Conservation (phyloP, 2,329 filamentous ascomycete species). For the Volutella citrinella region DNA sequence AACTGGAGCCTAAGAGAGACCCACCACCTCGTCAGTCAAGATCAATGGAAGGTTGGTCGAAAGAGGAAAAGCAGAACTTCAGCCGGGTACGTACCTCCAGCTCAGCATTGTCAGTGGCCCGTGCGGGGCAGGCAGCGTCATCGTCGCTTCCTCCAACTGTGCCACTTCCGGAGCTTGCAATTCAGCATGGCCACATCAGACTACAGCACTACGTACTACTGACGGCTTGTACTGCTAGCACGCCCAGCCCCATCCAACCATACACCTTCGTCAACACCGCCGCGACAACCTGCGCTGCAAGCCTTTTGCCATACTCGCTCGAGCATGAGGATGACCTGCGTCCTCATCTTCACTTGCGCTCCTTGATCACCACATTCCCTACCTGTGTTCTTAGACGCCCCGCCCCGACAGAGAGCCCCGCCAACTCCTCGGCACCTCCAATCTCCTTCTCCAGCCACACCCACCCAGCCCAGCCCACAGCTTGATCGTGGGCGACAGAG, state of each 20-base stretch:
- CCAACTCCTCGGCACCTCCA: constrained; percentile 8
- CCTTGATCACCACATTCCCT: neutral
- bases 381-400: neutral
- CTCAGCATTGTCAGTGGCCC: no score
- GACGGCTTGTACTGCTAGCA: no score
- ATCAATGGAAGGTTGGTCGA: no score
- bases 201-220: no score
- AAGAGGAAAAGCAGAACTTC: no score
- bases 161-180: constrained; percentile 9
- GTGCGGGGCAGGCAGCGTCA: constrained; percentile 7
- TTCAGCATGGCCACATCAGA: no score
- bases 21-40: no score
- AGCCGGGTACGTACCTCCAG: no score
- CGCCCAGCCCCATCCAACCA: constrained; percentile 8
- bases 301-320: neutral
- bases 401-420: constrained; percentile 5
- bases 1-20: no score
- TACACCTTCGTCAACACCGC: constrained; percentile 6
- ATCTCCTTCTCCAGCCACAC: constrained; percentile 11
- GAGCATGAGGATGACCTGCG: constrained; percentile 1
- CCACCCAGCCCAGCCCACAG: constrained; percentile 10
- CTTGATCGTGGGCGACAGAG: constrained; percentile 7
- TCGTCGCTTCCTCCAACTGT: constrained; percentile 6
- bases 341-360: constrained; percentile 1
- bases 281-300: constrained; percentile 2